phyloP scores from a whole-genome alignment of 2,329 filamentous ascomycete species.

The Penicillium sclerotigenum region DNA sequence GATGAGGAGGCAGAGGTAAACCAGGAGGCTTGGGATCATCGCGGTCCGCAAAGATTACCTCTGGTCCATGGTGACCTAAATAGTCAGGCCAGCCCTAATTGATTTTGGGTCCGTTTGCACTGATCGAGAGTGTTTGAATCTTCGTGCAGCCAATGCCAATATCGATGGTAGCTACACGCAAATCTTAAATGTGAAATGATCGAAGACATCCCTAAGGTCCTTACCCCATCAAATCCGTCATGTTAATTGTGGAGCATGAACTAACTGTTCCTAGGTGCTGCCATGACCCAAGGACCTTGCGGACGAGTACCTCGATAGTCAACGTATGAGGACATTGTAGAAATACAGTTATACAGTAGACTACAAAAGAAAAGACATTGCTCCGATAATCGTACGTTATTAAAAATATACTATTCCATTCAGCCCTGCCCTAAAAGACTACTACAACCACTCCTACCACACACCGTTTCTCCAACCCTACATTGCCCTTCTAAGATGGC shows the following conservation, averaged over 20 bases:
- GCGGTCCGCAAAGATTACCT: too few species aligned
- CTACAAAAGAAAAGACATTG: neutral
- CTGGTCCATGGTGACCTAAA: too few species aligned
- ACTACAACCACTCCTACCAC: neutral
- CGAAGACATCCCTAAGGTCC: constrained; percentile 27
- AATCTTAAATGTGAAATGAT: neutral
- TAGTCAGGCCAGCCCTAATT: too few species aligned
- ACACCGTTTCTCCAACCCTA: neutral
- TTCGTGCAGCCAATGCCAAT: too few species aligned
- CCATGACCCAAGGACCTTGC: constrained; percentile 31
- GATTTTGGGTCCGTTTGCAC: too few species aligned
- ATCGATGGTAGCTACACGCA: too few species aligned
- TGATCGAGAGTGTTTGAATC: too few species aligned
- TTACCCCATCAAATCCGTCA: constrained; percentile 1
- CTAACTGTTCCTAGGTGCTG: neutral
- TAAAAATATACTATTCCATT: neutral
- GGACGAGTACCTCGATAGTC: constrained; percentile 34
- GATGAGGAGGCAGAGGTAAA: neutral
- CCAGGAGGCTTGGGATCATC: too few species aligned
- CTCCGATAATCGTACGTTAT: neutral
- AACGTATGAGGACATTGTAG: constrained; percentile 20
- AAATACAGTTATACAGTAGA: neutral
- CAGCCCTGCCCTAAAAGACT: neutral
- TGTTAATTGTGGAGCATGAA: constrained; percentile 5
- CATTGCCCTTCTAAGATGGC: constrained; percentile 3